Evolutionary conservation across 768 basidiomycete species (phyloP).

Genomic region (Russula dissimulans): DNA sequence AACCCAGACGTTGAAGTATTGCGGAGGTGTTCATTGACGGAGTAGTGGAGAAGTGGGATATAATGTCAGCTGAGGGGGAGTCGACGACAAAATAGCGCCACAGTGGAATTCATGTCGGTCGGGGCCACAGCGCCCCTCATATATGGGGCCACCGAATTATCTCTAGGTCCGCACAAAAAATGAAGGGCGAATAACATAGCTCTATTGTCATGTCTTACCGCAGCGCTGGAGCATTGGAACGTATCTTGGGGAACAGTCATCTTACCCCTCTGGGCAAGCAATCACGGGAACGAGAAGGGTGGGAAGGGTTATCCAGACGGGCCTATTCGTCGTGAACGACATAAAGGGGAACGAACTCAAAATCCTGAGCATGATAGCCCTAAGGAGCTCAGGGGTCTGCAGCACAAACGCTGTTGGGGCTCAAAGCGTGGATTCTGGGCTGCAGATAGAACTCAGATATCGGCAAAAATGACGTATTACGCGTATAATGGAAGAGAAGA

Average conservation of each 20-base stretch:
- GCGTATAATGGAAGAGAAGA: not conserved
- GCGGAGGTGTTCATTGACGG: not conserved
- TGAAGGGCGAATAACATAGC: not conserved
- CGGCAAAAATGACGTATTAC: not conserved
- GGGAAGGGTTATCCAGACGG: constrained; percentile 2
- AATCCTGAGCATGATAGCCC: not conserved
- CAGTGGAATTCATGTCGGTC: not conserved
- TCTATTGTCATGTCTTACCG: constrained; percentile 2
- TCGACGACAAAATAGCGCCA: not conserved
- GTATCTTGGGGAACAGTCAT: not conserved
- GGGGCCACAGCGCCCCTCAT: constrained; percentile 3
- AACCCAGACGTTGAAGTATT: not conserved
- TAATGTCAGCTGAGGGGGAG: not conserved
- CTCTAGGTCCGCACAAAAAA: not conserved
- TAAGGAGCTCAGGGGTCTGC: not conserved
- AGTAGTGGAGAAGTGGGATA: not conserved
- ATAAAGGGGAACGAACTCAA: not conserved
- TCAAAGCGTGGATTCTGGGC: not conserved
- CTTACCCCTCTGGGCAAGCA: constrained; percentile 7
- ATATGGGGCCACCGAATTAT: constrained; percentile 2
- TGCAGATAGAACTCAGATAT: not conserved
- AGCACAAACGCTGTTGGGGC: not conserved
- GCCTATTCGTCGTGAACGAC: not conserved
- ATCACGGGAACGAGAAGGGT: not conserved
- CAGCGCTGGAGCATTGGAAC: not conserved